Percentiles rank a stretch among this genome's conserved stretches.
phyloP scores from a whole-genome alignment of 106 monocot species.

The Xerophyta viscosa region DNA sequence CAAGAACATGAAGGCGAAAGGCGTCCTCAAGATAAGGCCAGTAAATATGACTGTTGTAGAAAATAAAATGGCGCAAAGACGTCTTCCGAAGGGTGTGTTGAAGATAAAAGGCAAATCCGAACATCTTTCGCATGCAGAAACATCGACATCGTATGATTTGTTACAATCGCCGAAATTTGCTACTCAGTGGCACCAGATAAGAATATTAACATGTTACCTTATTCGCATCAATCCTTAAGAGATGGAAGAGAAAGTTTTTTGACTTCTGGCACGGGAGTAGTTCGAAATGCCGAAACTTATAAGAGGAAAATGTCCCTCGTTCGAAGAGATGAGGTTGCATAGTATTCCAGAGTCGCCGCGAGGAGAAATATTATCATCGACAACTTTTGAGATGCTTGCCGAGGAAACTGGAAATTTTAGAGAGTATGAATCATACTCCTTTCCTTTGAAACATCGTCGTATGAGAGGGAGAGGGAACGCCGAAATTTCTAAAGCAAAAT shows the following conservation, averaged over 20 bases:
- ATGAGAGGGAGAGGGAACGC: slow-evolving; percentile 4
- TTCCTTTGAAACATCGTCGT: no score
- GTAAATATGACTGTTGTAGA: slow-evolving; percentile 14
- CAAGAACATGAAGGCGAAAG: slow-evolving; percentile 41
- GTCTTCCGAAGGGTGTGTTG: slow-evolving; percentile 66
- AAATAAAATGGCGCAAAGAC: slow-evolving; percentile 19
- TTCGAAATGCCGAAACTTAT: background rate
- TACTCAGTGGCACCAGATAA: no score
- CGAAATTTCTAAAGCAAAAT: slow-evolving; percentile 5
- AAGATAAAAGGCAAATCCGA: slow-evolving; percentile 53
- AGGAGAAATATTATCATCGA: slow-evolving; percentile 2
- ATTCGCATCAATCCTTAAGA: slow-evolving; percentile 11
- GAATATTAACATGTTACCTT: slow-evolving; percentile 12
- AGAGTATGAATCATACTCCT: no score
- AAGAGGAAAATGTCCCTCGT: slow-evolving; percentile 3
- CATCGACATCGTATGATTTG: slow-evolving; percentile 14
- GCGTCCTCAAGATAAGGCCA: slow-evolving; percentile 51
- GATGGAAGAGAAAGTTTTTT: slow-evolving; percentile 11
- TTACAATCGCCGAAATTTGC: slow-evolving; percentile 12
- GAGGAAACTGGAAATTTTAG: slow-evolving; percentile 5
- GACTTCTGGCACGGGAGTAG: background rate
- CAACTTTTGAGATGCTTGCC: slow-evolving; percentile 6
- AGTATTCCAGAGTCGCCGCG: background rate
- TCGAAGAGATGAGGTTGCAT: background rate
- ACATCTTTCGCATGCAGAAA: no score